A percentile compares a stretch with the other conserved stretches of the same genome.
These are phyloP conservation scores for Ulota crispa DNA, from an alignment of 225 moss, liverwort and hornwort species.

Conservation along the genomic window DNA sequence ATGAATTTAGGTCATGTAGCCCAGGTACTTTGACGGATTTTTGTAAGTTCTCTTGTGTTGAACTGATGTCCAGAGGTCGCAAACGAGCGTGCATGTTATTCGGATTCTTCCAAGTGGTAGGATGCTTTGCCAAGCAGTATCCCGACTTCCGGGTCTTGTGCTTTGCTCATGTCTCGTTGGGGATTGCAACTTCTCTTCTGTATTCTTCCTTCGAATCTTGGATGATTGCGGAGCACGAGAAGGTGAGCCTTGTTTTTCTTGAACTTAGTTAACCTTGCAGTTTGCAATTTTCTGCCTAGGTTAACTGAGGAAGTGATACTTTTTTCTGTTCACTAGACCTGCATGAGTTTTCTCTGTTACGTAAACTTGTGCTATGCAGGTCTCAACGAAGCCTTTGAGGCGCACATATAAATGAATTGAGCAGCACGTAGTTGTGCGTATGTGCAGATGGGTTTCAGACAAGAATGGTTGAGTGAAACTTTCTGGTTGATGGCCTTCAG, in stretches of 20 bases:
- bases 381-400: background rate
- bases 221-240: slow-evolving; percentile 84
- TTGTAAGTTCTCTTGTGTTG: background rate
- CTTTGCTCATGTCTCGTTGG: slow-evolving; percentile 73
- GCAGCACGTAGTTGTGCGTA: background rate
- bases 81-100: slow-evolving; percentile 68
- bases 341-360: background rate
- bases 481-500: slow-evolving; percentile 88
- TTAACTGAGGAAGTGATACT: background rate
- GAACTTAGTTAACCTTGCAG: background rate
- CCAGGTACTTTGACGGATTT: background rate
- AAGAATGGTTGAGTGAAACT: slow-evolving; percentile 84
- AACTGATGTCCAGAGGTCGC: slow-evolving; percentile 62
- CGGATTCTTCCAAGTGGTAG: slow-evolving; percentile 70
- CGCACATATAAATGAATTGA: background rate
- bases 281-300: background rate
- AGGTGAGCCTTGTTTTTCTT: slow-evolving; percentile 35
- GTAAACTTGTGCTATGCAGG: background rate
- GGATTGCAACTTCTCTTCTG: slow-evolving; percentile 68
- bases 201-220: slow-evolving; percentile 79
- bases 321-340: background rate
- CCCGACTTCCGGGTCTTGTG: slow-evolving; percentile 58
- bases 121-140: slow-evolving; percentile 68
- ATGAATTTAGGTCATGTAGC: background rate
- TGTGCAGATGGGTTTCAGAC: slow-evolving; percentile 78